phyloP scores from a whole-genome alignment of 306 rosid species.

The Psophocarpus tetragonolobus region DNA sequence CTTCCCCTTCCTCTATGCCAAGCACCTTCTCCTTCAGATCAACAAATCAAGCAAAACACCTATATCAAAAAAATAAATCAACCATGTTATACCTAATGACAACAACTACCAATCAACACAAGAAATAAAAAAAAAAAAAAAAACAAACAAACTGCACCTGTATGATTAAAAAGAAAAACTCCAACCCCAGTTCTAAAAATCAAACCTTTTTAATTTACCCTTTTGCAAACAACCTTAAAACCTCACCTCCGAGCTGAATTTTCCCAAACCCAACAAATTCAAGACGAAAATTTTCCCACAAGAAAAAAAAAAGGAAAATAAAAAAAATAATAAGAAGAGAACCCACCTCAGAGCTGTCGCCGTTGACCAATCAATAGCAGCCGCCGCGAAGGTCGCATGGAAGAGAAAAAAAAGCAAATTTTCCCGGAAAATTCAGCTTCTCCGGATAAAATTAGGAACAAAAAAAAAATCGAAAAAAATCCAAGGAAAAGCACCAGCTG shows the following conservation, averaged over 20 bases:
- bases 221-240: slow-evolving; percentile 5
- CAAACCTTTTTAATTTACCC: neutral
- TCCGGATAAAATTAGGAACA: slow-evolving; percentile 28
- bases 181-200: slow-evolving; percentile 1
- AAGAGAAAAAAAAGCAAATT: slow-evolving; percentile 37
- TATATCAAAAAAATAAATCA: slow-evolving; percentile 16
- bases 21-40: slow-evolving; percentile 38
- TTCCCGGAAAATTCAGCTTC: slow-evolving; percentile 26
- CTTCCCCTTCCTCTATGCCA: slow-evolving; percentile 44
- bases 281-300: neutral
- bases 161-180: neutral
- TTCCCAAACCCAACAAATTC: neutral
- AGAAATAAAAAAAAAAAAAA: neutral
- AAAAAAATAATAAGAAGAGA: neutral
- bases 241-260: neutral
- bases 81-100: slow-evolving; percentile 12
- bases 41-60: slow-evolving; percentile 47
- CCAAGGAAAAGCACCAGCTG: neutral
- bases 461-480: neutral
- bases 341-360: slow-evolving; percentile 47
- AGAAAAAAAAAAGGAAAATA: neutral
- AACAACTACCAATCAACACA: neutral
- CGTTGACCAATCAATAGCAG: slow-evolving; percentile 33
- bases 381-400: slow-evolving; percentile 36
- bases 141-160: neutral